Conservation (phyloP, 371 early-diverging fungal species). For the Fennellomyces sp. region DNA sequence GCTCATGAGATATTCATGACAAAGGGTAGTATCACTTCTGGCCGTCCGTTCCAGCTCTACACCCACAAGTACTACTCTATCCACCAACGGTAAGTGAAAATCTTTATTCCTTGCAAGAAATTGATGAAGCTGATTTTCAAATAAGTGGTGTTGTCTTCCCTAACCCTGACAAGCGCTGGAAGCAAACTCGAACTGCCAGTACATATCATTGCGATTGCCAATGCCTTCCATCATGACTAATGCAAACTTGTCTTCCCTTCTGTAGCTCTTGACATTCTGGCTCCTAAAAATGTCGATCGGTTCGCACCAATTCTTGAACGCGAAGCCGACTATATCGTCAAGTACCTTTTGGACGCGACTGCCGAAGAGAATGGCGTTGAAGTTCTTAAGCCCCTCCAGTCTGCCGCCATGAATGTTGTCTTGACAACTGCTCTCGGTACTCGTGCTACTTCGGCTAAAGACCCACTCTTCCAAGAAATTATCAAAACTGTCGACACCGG, state of each 20-base stretch:
- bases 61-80: slow-evolving; percentile 13
- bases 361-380: not conserved
- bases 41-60: slow-evolving; percentile 18
- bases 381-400: slow-evolving; percentile 14
- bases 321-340: slow-evolving; percentile 11
- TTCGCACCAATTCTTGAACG: slow-evolving; percentile 3
- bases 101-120: not conserved
- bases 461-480: slow-evolving; percentile 14
- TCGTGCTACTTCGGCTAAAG: slow-evolving; percentile 12
- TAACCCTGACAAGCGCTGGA: slow-evolving; percentile 15
- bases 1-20: slow-evolving; percentile 28
- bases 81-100: slow-evolving; percentile 11
- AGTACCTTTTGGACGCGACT: slow-evolving; percentile 6
- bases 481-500: slow-evolving; percentile 7
- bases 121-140: not conserved
- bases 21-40: slow-evolving; percentile 18
- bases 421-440: slow-evolving; percentile 12
- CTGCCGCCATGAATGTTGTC: slow-evolving; percentile 15
- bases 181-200: slow-evolving; percentile 16
- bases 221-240: not conserved
- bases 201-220: not conserved
- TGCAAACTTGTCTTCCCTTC: not conserved
- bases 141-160: slow-evolving; percentile 20
- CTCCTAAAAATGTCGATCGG: slow-evolving; percentile 14
- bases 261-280: slow-evolving; percentile 16